Percentiles rank a stretch among this genome's conserved stretches.
These are phyloP conservation scores for Otatea glauca DNA, from an alignment of 176 grass and related monocot genomes.

Conservation along the genomic window DNA sequence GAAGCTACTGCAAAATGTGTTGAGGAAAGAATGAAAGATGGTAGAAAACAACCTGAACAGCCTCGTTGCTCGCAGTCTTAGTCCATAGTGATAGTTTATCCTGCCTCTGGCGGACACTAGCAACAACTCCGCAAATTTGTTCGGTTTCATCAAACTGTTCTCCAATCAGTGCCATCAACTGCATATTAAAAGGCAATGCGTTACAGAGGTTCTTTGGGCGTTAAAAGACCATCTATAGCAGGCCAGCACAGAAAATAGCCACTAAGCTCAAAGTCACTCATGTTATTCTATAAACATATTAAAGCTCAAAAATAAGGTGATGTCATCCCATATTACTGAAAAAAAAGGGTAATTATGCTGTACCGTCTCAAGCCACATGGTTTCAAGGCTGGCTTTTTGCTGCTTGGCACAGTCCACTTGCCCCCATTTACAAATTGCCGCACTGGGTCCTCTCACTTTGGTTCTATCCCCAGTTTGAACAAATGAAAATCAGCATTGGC, in stretches of 20 bases:
- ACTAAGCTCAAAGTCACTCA: background rate
- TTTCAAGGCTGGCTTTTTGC: constrained; percentile 67
- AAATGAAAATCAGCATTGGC: constrained; percentile 84
- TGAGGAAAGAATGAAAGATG: constrained; percentile 1
- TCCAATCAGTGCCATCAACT: constrained; percentile 92
- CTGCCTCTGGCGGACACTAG: constrained; percentile 77
- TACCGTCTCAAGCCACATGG: constrained; percentile 92
- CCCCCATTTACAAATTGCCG: constrained; percentile 60
- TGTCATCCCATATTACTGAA: background rate
- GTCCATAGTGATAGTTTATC: constrained; percentile 96
- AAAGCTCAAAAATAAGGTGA: background rate
- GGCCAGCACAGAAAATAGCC: background rate
- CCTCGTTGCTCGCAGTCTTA: constrained; percentile 87
- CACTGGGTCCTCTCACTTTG: constrained; percentile 97
- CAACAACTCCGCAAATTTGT: constrained; percentile 94
- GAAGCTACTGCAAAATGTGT: constrained; percentile 1
- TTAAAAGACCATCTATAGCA: background rate
- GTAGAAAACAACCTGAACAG: constrained; percentile 75
- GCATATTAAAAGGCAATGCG: constrained; percentile 32
- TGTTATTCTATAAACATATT: background rate
- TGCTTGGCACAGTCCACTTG: constrained; percentile 83
- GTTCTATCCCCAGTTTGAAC: constrained; percentile 81
- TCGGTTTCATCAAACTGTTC: constrained; percentile 94
- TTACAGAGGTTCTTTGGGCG: background rate
- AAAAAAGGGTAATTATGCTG: background rate